Evolutionary conservation across 768 basidiomycete species (phyloP), one percentile per base, ranked within the genome.

Genomic region (Naganishia friedmannii): DNA sequence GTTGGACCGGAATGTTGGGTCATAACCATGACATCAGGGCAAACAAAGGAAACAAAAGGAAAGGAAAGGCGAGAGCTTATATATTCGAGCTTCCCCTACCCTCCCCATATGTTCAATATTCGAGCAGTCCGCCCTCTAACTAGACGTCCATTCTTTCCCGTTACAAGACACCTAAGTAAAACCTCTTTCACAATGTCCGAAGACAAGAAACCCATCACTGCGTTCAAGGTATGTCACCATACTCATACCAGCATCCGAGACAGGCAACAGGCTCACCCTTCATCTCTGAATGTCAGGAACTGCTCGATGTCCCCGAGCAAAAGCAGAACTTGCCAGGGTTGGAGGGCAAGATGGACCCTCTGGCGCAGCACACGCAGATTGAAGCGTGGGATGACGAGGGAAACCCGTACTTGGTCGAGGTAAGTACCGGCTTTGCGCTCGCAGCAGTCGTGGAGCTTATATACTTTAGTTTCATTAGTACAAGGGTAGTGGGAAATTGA

Each of bases 321-420:
- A 69, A 81, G 70, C 86, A 86, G 77, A 77, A 81, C 15, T 79
- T 86, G 19, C 86, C 86, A 17, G 86, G 86, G 9, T 77, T 83
- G 17, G 85, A 86, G 74, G 83, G 80, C 54, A 75, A 83, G n/a
- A 85, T 86, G 81, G 79, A 79, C n/a, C 85, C 83, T 7, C 67
- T 79, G 67, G 75, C 74, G 29, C 74, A 75, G 70, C 77, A 79
- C 76, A 77, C 76, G 23, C 69, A 77, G 69, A 73, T 80, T 19
- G 86, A 86, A 71, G 73, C 77, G 69, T 84, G 85, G 87, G 84
- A 87, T 73, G 79, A 86, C 54, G 74, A 84, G 4, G 84, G 87
- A 4, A 84, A 85, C 74, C 85, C 86, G 6, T 83, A 79, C 73
- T 80, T 86, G 57, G 77, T 82, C 60, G 84, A 79, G 71, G 77